Conservation (phyloP, 306 rosid genomes). For the Mimosa bimucronata region DNA sequence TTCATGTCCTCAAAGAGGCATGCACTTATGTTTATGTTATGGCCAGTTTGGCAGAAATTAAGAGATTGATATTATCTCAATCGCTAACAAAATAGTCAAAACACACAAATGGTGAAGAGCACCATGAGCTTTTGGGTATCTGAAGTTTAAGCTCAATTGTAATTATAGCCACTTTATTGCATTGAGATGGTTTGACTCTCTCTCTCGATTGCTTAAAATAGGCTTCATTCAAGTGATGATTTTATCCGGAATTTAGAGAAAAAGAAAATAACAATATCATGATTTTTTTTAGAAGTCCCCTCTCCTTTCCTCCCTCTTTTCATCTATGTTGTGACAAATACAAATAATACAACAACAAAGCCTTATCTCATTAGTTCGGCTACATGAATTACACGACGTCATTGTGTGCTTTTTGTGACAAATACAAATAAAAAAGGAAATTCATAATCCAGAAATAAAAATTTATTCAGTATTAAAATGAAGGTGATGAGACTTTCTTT, state of each 20-base stretch:
- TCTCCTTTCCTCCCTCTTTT: no score
- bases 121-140: conserved; percentile 13
- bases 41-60: conserved; percentile 32
- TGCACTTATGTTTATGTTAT: conserved; percentile 29
- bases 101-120: background rate
- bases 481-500: no score
- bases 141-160: conserved; percentile 1
- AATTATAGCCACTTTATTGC: background rate
- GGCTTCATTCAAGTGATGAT: background rate
- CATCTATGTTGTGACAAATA: no score
- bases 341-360: no score
- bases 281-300: background rate
- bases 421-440: no score
- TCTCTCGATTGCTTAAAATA: no score
- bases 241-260: background rate
- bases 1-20: conserved; percentile 47
- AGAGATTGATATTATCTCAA: conserved; percentile 23
- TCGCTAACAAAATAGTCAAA: conserved; percentile 35
- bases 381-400: no score
- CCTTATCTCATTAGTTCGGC: no score
- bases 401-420: no score
- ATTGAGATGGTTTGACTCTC: no score
- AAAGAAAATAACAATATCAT: background rate
- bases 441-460: no score
- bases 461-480: no score